Base-by-base conservation (phyloP, 441 rosid genomes). In the Iberis amara region DNA sequence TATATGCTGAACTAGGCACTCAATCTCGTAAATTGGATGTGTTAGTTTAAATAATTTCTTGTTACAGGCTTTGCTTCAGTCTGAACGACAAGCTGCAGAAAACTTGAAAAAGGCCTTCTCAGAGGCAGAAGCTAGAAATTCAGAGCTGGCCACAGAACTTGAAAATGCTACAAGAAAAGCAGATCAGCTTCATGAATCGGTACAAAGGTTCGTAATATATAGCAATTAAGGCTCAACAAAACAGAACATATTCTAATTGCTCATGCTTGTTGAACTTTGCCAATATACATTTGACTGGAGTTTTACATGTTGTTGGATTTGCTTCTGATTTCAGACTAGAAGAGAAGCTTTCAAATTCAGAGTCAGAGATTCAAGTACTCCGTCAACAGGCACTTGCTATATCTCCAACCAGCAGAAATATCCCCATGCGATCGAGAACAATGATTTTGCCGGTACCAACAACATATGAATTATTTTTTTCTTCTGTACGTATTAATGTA, bases 341-440 rank as follows among this genome's bases (percentile, higher is more conserved):
- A 77, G 97, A 94, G 65, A 94, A 85, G 58, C 95, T 94, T 66
- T 80, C 96, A 59, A 94, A 94, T 73, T 83, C 82, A 46, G 99
- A 94, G 74, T 90, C 99, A 6, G 99, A 94, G 76, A 94, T 75
- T 75, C 99, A 94, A 82, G 98, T 94, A 47, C 94, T 94, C 54
- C 92, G 99, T 41, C 96, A 94, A 77, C 99, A 94, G 72, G 92
- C 99, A 53, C 73, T 94, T 68, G 74, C 92, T 59, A 82, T 94
- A 55, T 90, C 99, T 11, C 98, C 99, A 47, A 90, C 97, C 42
- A 94, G 95, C 53, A 90, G 85, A 72, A 41, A 86, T 55, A 66
- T 87, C 72, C 63, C 91, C 54, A 69, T 75, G 1, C 79, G 89
- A 63, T 80, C 83, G 59, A 87, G 75, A 72, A 76, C 94, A 53